Percentiles rank a stretch among this genome's conserved stretches.
Evolutionary conservation across 352 stramenopile species (phyloP).

Genomic region (Globisporangium cystogenes): DNA sequence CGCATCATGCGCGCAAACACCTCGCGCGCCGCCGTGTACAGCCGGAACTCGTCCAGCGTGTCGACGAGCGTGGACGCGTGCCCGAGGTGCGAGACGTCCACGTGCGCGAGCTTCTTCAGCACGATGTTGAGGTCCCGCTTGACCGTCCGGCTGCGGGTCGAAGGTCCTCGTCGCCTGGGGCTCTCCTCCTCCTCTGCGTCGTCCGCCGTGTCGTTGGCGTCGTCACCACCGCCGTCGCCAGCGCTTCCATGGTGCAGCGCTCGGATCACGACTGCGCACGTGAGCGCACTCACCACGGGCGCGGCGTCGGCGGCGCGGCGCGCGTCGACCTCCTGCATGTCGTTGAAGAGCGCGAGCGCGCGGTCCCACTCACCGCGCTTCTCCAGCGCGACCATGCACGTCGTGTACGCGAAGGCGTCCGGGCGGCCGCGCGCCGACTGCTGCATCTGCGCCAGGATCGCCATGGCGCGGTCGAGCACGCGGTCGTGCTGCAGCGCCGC

Average conservation of each 20-base stretch:
- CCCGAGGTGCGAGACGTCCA: conserved; percentile 36
- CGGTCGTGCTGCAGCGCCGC: conserved; percentile 27
- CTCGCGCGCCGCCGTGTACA: conserved; percentile 38
- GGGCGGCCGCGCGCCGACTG: conserved; percentile 24
- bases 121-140: conserved; percentile 44
- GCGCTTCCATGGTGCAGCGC: conserved; percentile 29
- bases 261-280: conserved; percentile 39
- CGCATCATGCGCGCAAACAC: conserved; percentile 46
- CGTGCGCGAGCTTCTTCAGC: conserved; percentile 28
- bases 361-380: conserved; percentile 37
- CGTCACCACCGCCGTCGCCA: not conserved
- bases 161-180: too few relatives aligned
- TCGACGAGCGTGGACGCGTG: conserved; percentile 57
- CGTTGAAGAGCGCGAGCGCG: conserved; percentile 53
- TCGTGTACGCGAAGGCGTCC: conserved; percentile 64
- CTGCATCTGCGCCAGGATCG: conserved; percentile 43
- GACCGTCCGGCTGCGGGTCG: conserved; percentile 4
- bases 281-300: conserved; percentile 39
- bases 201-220: too few relatives aligned
- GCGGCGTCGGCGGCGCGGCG: conserved; percentile 9
- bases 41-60: conserved; percentile 41
- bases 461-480: conserved; percentile 20
- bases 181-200: not conserved
- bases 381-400: conserved; percentile 46
- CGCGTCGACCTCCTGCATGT: conserved; percentile 36